Conservation (phyloP, 2,329 filamentous ascomycete genomes). For the Onygena corvina region DNA sequence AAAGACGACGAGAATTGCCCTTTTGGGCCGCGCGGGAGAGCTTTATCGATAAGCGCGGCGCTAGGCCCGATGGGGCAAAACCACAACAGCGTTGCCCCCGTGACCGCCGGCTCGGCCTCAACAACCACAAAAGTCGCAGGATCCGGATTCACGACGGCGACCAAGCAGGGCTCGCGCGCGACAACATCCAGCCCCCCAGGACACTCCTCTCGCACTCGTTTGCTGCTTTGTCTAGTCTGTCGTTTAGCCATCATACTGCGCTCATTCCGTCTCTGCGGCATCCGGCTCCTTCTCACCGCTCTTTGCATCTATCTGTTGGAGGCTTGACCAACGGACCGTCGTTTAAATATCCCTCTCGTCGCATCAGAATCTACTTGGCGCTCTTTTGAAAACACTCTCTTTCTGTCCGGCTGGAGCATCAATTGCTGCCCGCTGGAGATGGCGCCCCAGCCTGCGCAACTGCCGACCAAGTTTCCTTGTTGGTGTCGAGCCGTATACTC, state of each 20-base stretch:
- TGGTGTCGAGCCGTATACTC: conserved; percentile 88
- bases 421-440: conserved; percentile 23
- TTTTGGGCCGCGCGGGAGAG: conserved; percentile 1
- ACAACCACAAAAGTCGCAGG: conserved; percentile 1
- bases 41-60: conserved; percentile 33
- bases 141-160: no score
- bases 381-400: background rate
- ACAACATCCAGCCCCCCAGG: background rate
- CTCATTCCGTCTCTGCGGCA: background rate
- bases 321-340: no score
- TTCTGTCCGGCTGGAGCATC: background rate
- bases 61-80: conserved; percentile 28
- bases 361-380: no score
- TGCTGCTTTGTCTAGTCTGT: background rate
- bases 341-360: no score
- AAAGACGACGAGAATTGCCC: no score
- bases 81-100: conserved; percentile 20
- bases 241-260: background rate
- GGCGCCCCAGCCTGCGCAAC: conserved; percentile 36
- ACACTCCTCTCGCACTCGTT: background rate
- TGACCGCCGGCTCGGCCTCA: background rate
- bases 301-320: background rate
- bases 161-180: no score
- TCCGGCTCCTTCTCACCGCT: conserved; percentile 2
- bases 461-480: conserved; percentile 74